Percentiles rank a stretch among this genome's conserved stretches.
Evolutionary conservation across 768 basidiomycete species (phyloP).

Genomic region (Hypholoma fasciculare): DNA sequence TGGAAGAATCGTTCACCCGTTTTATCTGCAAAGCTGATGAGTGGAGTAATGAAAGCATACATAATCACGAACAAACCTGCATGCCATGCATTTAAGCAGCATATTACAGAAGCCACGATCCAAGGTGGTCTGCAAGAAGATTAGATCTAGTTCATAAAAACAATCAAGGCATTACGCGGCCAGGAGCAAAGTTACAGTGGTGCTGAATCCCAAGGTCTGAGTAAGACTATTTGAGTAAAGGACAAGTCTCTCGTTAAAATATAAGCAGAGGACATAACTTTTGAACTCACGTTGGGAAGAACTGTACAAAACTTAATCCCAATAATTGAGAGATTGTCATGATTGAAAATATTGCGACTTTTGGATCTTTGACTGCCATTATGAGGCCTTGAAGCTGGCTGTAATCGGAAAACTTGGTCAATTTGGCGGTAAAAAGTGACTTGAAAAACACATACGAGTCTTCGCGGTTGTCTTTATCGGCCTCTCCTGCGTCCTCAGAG

Average conservation of each 20-base stretch:
- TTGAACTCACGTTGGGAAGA: conserved; percentile 50
- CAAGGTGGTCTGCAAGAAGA: conserved; percentile 52
- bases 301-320: conserved; percentile 60
- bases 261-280: too few relatives aligned
- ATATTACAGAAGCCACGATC: conserved; percentile 53
- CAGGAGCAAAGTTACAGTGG: conserved; percentile 58
- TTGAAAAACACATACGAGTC: conserved; percentile 47
- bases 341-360: conserved; percentile 52
- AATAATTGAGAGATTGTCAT: conserved; percentile 51
- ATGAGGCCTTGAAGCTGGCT: conserved; percentile 54
- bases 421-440: too few relatives aligned
- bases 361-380: conserved; percentile 56
- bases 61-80: conserved; percentile 27
- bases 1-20: conserved; percentile 71
- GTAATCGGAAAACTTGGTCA: not conserved
- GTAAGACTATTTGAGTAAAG: conserved; percentile 43
- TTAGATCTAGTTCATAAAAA: not conserved
- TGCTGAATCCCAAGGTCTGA: conserved; percentile 59
- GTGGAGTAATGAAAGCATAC: not conserved
- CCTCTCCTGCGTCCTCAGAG: conserved; percentile 69
- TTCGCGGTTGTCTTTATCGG: conserved; percentile 55
- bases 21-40: conserved; percentile 33
- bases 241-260: not conserved
- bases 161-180: conserved; percentile 46
- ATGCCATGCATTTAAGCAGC: conserved; percentile 54